A percentile compares a stretch with the other conserved stretches of the same genome.
Evolutionary conservation across 352 stramenopile genomes (phyloP).

Genomic region (Globisporangium nagaii): DNA sequence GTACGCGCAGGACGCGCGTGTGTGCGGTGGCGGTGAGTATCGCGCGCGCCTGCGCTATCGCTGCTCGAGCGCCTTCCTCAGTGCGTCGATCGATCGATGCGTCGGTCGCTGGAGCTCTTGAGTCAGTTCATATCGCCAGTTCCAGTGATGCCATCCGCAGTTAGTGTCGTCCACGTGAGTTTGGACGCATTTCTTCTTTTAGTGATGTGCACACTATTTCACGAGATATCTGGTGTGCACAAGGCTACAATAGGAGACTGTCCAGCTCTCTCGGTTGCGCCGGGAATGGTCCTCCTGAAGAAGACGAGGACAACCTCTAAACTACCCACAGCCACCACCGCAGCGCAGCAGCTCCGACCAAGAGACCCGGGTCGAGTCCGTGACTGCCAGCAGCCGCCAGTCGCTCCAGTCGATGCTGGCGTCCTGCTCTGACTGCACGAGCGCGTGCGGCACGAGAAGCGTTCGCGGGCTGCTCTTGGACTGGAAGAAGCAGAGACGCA

Average conservation of each 20-base stretch:
- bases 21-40: no score
- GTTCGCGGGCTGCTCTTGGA: background rate
- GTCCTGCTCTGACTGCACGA: background rate
- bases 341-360: background rate
- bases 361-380: background rate
- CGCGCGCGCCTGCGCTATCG: no score
- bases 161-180: background rate
- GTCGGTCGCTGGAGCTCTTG: no score
- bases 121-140: slow-evolving; percentile 1
- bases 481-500: background rate
- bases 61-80: no score
- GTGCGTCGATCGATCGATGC: no score
- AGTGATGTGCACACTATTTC: background rate
- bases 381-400: background rate
- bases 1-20: background rate
- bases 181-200: background rate
- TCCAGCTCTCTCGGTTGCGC: background rate
- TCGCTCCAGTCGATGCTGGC: background rate
- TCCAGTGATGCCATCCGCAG: background rate
- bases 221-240: background rate
- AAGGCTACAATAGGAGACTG: no score
- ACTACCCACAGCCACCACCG: background rate
- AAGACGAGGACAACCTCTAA: background rate
- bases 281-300: background rate
- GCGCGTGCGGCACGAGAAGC: background rate